Evolutionary conservation across 2,329 filamentous ascomycete species (phyloP).

Genomic region (Exophiala viscosa): DNA sequence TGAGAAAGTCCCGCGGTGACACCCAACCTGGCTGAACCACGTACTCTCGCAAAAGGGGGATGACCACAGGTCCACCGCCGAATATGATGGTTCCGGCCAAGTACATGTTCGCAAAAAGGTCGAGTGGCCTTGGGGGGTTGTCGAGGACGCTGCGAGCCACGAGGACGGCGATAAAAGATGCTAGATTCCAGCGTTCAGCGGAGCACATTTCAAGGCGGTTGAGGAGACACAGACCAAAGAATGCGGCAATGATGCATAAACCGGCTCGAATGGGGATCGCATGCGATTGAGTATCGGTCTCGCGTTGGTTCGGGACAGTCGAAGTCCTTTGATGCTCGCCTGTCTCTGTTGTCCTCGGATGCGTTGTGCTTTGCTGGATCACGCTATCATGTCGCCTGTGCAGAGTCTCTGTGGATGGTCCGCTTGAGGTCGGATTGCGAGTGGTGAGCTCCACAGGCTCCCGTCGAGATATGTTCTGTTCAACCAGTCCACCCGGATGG

Average conservation of each 20-base stretch:
- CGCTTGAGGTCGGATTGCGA: background rate
- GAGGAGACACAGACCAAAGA: conserved; percentile 43
- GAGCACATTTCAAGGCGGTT: background rate
- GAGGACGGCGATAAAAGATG: conserved; percentile 53
- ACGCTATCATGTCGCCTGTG: background rate
- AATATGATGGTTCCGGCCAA: conserved; percentile 68
- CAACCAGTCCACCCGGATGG: background rate
- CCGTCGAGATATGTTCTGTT: background rate
- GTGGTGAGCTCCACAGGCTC: background rate
- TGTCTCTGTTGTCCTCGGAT: background rate
- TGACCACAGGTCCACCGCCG: conserved; percentile 63
- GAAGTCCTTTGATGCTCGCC: background rate
- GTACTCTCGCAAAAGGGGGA: conserved; percentile 57
- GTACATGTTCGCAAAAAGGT: conserved; percentile 69
- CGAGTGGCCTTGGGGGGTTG: conserved; percentile 48
- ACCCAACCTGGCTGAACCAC: conserved; percentile 69
- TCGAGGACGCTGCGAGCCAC: conserved; percentile 35
- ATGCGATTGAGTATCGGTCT: conserved; percentile 26
- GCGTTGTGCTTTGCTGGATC: background rate
- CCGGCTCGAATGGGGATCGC: conserved; percentile 38
- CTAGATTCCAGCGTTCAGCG: conserved; percentile 27
- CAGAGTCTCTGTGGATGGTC: background rate
- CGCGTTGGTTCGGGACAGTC: background rate
- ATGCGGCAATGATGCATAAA: conserved; percentile 39
- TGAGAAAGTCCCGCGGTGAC: conserved; percentile 64